Conservation (phyloP, 2,329 filamentous ascomycete genomes). For the Fonsecaea monophora region DNA sequence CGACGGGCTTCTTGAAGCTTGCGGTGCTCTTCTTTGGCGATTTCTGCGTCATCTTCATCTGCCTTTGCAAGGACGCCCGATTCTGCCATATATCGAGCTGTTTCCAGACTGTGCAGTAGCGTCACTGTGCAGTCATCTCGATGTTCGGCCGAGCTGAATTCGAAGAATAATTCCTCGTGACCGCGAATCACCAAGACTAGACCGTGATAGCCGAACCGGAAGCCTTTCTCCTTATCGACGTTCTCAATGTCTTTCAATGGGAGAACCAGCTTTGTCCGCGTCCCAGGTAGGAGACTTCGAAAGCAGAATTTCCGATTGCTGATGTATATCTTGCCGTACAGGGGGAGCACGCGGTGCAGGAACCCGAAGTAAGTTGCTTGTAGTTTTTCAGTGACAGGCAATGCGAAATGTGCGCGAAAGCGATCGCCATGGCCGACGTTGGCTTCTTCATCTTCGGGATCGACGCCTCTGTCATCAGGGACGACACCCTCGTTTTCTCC, state of each 20-base stretch:
- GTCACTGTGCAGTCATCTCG: constrained; percentile 90
- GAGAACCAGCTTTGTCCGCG: constrained; percentile 88
- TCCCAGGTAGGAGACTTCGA: constrained; percentile 85
- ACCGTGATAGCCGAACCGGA: constrained; percentile 87
- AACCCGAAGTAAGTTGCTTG: constrained; percentile 92
- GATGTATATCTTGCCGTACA: constrained; percentile 97
- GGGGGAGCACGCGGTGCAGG: constrained; percentile 83
- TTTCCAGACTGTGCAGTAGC: constrained; percentile 77
- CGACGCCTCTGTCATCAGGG: constrained; percentile 68
- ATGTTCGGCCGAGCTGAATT: constrained; percentile 77
- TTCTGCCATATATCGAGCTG: constrained; percentile 72
- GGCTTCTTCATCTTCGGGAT: constrained; percentile 63
- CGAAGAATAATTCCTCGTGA: constrained; percentile 95
- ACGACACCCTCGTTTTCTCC: constrained; percentile 71
- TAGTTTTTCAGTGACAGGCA: constrained; percentile 82
- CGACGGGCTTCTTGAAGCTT: constrained; percentile 76
- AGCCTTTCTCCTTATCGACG: constrained; percentile 92
- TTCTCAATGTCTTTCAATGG: constrained; percentile 92
- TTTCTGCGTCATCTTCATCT: constrained; percentile 73
- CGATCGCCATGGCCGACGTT: constrained; percentile 65
- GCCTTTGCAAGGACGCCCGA: constrained; percentile 71
- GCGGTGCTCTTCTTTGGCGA: constrained; percentile 79
- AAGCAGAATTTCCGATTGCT: constrained; percentile 90
- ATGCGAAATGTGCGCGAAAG: constrained; percentile 87
- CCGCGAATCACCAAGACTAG: constrained; percentile 91